A percentile compares a stretch with the other conserved stretches of the same genome.
phyloP scores from a whole-genome alignment of 2,329 filamentous ascomycete genomes.

The Diaporthe vaccinii region DNA sequence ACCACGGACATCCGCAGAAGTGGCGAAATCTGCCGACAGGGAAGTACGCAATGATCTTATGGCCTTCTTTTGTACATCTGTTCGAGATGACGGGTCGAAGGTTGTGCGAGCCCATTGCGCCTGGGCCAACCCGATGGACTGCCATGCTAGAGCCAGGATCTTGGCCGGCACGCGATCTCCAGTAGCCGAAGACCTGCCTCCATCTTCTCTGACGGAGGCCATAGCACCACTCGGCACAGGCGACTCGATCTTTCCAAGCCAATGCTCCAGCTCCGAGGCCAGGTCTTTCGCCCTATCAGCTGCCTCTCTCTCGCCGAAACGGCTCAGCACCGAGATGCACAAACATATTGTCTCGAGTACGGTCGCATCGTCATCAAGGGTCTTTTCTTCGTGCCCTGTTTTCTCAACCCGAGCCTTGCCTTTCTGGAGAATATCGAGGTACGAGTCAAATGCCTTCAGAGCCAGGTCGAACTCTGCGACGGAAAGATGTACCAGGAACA shows the following conservation, averaged over 20 bases:
- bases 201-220: constrained; percentile 43
- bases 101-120: constrained; percentile 90
- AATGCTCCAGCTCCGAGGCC: constrained; percentile 78
- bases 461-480: constrained; percentile 94
- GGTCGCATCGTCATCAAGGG: constrained; percentile 82
- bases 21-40: constrained; percentile 75
- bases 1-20: constrained; percentile 78
- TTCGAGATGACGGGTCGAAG: constrained; percentile 78
- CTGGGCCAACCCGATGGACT: constrained; percentile 86
- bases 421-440: constrained; percentile 87
- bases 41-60: constrained; percentile 82
- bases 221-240: constrained; percentile 46
- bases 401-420: constrained; percentile 89
- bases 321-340: constrained; percentile 84
- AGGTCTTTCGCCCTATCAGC: constrained; percentile 84
- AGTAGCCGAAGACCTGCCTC: constrained; percentile 41
- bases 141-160: constrained; percentile 79
- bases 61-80: constrained; percentile 82
- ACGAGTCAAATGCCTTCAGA: constrained; percentile 91
- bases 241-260: constrained; percentile 73
- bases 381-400: constrained; percentile 76
- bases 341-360: constrained; percentile 84
- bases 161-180: constrained; percentile 65
- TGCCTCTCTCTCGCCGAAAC: constrained; percentile 80
- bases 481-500: constrained; percentile 89